Percentiles rank a stretch among this genome's conserved stretches.
These are phyloP conservation scores for Boletus insuetus DNA, from an alignment of 768 basidiomycete genomes.

Conservation along the genomic window DNA sequence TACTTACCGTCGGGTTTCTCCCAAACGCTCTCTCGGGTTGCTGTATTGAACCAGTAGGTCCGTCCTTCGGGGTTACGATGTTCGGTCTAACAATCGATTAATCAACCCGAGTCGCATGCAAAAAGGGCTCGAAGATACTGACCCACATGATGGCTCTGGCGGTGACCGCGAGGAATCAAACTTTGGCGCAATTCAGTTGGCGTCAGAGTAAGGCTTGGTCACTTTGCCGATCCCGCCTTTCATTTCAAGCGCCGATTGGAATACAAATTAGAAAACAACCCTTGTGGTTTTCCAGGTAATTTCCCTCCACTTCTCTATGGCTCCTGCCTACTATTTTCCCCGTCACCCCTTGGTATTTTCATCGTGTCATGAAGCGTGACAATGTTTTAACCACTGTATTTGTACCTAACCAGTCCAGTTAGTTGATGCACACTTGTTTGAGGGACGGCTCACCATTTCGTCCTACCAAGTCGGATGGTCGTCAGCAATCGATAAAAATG, in stretches of 20 bases:
- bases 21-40: conserved; percentile 90
- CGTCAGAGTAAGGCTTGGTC: not conserved
- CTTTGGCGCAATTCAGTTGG: too few species aligned
- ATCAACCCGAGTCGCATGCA: not conserved
- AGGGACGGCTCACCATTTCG: conserved; percentile 23
- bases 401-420: conserved; percentile 24
- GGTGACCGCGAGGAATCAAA: not conserved
- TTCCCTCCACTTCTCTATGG: not conserved
- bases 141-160: conserved; percentile 30
- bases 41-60: conserved; percentile 96
- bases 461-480: conserved; percentile 14
- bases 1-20: conserved; percentile 90
- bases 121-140: conserved; percentile 8
- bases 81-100: conserved; percentile 60
- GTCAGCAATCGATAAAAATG: not conserved
- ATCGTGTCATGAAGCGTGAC: not conserved
- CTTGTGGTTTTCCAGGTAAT: not conserved
- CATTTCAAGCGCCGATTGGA: conserved; percentile 27
- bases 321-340: not conserved
- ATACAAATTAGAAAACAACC: not conserved
- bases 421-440: not conserved
- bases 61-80: conserved; percentile 95
- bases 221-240: not conserved
- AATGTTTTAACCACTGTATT: conserved; percentile 21
- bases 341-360: not conserved